Conservation (phyloP, 331 rosid species). For the Malus hybrid region DNA sequence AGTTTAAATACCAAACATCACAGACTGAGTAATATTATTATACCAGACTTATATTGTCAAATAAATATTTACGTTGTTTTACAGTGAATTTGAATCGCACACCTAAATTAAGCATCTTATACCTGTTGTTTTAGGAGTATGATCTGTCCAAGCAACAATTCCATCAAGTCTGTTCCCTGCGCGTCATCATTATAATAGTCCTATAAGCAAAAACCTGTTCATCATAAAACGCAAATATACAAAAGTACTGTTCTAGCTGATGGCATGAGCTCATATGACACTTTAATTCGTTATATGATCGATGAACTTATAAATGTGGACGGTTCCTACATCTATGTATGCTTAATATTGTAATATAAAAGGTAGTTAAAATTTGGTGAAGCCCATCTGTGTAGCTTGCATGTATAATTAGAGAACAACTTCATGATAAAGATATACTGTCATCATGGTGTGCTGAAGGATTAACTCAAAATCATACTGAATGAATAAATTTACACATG, state of each 20-base stretch:
- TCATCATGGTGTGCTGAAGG: fast-evolving
- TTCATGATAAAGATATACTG: too few species aligned
- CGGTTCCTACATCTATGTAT: not conserved
- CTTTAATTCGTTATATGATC: not conserved
- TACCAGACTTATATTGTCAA: too few species aligned
- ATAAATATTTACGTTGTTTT: too few species aligned
- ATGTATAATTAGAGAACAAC: not conserved
- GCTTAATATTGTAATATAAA: not conserved
- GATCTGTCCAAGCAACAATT: not conserved
- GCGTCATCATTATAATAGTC: not conserved
- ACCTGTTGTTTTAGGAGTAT: not conserved
- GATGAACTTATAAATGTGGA: not conserved
- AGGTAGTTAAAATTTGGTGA: not conserved
- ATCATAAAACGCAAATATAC: not conserved
- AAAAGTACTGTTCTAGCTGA: not conserved
- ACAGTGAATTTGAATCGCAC: too few species aligned
- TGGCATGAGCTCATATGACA: not conserved
- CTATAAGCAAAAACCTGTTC: not conserved
- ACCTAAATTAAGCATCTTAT: too few species aligned
- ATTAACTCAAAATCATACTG: too few species aligned
- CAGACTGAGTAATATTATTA: not conserved
- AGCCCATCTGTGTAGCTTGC: not conserved
- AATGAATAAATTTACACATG: too few species aligned
- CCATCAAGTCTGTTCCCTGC: not conserved
- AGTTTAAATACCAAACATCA: not conserved